Percentiles rank a stretch among this genome's conserved stretches.
Evolutionary conservation across 805 yeast genomes (phyloP).

Genomic region (Lipomyces anomalus): DNA sequence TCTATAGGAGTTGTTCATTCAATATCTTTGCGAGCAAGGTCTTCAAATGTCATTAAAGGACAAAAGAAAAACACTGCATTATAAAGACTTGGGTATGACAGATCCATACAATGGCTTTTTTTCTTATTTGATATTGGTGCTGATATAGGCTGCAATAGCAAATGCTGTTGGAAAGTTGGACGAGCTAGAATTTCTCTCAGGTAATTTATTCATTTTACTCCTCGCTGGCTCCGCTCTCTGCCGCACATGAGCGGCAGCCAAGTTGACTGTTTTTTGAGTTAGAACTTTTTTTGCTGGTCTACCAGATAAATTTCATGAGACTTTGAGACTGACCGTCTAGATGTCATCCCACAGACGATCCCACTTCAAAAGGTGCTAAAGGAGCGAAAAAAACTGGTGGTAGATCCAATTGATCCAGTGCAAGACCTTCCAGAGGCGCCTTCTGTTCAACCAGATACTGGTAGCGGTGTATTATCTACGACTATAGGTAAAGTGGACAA

Average conservation of each 20-base stretch:
- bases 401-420: not conserved
- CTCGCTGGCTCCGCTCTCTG: too few relatives aligned
- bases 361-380: slow-evolving; percentile 19
- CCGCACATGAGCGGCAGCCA: too few relatives aligned
- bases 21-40: slow-evolving; percentile 24
- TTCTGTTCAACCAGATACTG: not conserved
- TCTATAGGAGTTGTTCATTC: slow-evolving; percentile 24
- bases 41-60: slow-evolving; percentile 21
- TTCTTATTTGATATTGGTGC: too few relatives aligned
- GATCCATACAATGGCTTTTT: not conserved
- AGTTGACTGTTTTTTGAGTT: too few relatives aligned
- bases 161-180: slow-evolving; percentile 23
- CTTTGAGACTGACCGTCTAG: slow-evolving; percentile 7
- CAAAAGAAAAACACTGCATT: slow-evolving; percentile 24
- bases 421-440: not conserved
- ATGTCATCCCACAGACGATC: slow-evolving; percentile 22
- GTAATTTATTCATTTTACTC: too few relatives aligned
- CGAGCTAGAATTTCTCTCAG: slow-evolving; percentile 23
- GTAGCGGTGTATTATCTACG: not conserved
- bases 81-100: slow-evolving; percentile 22
- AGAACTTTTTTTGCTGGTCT: too few relatives aligned
- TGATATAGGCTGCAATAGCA: too few relatives aligned
- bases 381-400: slow-evolving; percentile 5
- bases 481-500: not conserved
- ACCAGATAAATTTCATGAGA: not conserved